Evolutionary conservation across 1,139 yeast genomes (phyloP).

Genomic region (Pichia terricola): DNA sequence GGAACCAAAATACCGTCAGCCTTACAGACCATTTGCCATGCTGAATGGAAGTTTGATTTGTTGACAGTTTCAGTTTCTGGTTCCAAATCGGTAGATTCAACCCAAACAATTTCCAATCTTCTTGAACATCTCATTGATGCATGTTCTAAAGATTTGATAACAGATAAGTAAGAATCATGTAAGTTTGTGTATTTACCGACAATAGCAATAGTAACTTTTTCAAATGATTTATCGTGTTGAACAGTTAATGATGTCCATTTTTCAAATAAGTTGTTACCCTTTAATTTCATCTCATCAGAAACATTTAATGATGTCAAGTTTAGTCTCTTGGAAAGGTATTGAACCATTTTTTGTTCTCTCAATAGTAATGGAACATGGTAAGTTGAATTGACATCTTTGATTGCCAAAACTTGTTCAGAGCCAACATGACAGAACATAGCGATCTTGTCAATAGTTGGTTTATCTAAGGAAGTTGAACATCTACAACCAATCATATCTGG

Average conservation of each 20-base stretch:
- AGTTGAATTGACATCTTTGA: constrained; percentile 93
- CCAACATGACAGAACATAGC: constrained; percentile 99
- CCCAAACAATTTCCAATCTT: constrained; percentile 86
- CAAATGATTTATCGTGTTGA: constrained; percentile 69
- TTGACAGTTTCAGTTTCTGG: constrained; percentile 51
- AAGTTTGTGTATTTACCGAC: constrained; percentile 96
- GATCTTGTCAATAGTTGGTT: constrained; percentile 81
- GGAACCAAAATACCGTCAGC: constrained; percentile 98
- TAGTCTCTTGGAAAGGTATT: constrained; percentile 63
- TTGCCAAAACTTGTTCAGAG: constrained; percentile 92
- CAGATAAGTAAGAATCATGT: constrained; percentile 91
- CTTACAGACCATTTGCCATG: constrained; percentile 89
- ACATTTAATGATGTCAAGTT: constrained; percentile 43
- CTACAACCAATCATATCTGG: constrained; percentile 99
- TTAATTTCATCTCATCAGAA: constrained; percentile 42
- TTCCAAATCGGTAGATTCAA: constrained; percentile 87
- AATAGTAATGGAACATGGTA: constrained; percentile 93
- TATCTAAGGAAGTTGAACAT: constrained; percentile 76
- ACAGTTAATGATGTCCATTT: constrained; percentile 80
- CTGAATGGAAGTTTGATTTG: constrained; percentile 79
- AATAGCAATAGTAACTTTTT: constrained; percentile 84
- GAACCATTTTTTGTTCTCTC: constrained; percentile 78
- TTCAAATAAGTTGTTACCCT: constrained; percentile 60
- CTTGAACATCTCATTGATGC: constrained; percentile 84
- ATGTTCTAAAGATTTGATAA: constrained; percentile 91